Evolutionary conservation across 2,329 filamentous ascomycete species (phyloP).

Genomic region (Aspergillus ochraceoroseus): DNA sequence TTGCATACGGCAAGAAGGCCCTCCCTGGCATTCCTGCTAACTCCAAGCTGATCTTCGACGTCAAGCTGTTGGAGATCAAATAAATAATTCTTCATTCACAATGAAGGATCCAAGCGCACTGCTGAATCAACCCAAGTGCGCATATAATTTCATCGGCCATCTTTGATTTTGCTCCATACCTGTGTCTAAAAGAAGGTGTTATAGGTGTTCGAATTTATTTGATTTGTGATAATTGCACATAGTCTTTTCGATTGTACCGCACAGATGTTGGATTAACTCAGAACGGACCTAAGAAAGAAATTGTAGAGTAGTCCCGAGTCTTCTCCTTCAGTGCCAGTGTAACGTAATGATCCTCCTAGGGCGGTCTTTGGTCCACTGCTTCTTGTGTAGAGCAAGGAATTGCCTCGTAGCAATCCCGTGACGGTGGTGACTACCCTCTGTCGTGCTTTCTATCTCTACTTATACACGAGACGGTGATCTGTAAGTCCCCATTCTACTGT

Average conservation of each 20-base stretch:
- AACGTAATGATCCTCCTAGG: no score
- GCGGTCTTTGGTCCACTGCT: no score
- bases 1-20: conserved; percentile 83
- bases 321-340: conserved; percentile 12
- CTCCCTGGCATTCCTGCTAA: conserved; percentile 84
- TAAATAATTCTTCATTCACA: conserved; percentile 44
- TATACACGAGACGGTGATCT: no score
- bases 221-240: not conserved
- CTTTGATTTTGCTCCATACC: conserved; percentile 10
- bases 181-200: conserved; percentile 21
- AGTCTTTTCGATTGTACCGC: conserved; percentile 18
- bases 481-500: not conserved
- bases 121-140: not conserved
- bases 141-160: conserved; percentile 1
- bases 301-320: conserved; percentile 23
- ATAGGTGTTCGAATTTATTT: conserved; percentile 28
- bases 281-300: conserved; percentile 36
- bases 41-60: conserved; percentile 86
- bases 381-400: no score
- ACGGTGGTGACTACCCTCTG: not conserved
- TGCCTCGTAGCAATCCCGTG: no score
- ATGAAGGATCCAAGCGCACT: not conserved
- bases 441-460: no score
- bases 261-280: conserved; percentile 26
- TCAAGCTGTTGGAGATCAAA: conserved; percentile 80